phyloP scores from a whole-genome alignment of 345 rosid species.

The Gossypium mustelinum region DNA sequence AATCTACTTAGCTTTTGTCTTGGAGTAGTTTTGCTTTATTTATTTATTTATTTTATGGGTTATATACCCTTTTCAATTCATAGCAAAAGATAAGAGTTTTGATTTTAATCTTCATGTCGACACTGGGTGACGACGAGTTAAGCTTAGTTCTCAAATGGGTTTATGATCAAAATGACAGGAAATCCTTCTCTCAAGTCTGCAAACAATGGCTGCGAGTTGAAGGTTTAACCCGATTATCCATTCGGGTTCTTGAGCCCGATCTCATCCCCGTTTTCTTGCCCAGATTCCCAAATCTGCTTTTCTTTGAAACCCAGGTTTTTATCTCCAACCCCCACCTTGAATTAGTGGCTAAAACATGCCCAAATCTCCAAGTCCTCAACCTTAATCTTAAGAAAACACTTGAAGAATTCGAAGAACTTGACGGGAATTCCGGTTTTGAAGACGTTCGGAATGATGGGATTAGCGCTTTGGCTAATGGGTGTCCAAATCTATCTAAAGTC shows the following conservation, averaged over 20 bases:
- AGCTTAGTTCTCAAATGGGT: slow-evolving; percentile 29
- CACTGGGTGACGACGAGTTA: slow-evolving; percentile 40
- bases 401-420: background rate
- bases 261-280: slow-evolving; percentile 30
- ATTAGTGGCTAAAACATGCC: slow-evolving; percentile 35
- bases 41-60: background rate
- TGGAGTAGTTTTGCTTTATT: background rate
- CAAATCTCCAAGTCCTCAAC: slow-evolving; percentile 26
- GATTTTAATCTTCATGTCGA: slow-evolving; percentile 19
- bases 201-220: slow-evolving; percentile 46
- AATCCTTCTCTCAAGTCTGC: slow-evolving; percentile 35
- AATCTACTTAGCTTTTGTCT: background rate
- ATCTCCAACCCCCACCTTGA: slow-evolving; percentile 28
- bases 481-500: slow-evolving; percentile 25
- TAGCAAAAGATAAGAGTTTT: background rate
- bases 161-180: slow-evolving; percentile 23
- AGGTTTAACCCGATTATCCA: slow-evolving; percentile 30
- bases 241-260: slow-evolving; percentile 37
- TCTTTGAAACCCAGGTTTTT: slow-evolving; percentile 16
- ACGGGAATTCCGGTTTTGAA: background rate
- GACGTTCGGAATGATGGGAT: slow-evolving; percentile 34
- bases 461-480: slow-evolving; percentile 31
- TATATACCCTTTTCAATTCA: background rate
- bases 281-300: slow-evolving; percentile 41
- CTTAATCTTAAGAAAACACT: slow-evolving; percentile 22